These are phyloP conservation scores for Angophora floribunda DNA, from an alignment of 345 rosid genomes.

Conservation along the genomic window DNA sequence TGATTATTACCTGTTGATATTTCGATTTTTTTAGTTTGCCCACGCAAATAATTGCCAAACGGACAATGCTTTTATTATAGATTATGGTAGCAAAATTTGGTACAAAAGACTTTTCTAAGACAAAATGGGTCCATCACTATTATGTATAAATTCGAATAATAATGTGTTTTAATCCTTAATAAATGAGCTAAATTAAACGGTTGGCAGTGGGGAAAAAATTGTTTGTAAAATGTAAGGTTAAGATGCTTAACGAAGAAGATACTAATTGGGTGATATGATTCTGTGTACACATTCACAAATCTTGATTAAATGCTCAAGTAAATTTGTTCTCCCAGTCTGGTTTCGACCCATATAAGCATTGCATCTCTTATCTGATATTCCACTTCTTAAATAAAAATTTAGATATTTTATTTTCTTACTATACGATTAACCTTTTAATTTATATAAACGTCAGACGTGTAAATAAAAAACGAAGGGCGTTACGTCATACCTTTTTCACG, in stretches of 20 bases:
- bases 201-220: background rate
- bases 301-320: background rate
- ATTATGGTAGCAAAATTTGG: background rate
- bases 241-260: background rate
- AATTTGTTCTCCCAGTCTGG: background rate
- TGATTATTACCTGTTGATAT: background rate
- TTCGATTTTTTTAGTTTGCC: background rate
- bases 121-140: background rate
- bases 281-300: background rate
- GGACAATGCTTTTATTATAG: background rate
- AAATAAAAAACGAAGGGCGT: background rate
- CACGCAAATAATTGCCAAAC: background rate
- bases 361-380: background rate
- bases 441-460: no score
- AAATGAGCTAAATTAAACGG: background rate
- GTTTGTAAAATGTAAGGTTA: background rate
- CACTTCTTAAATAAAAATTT: background rate
- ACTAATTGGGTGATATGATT: background rate
- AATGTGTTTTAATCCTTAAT: background rate
- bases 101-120: background rate
- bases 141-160: background rate
- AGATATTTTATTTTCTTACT: background rate
- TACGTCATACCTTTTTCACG: background rate
- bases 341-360: background rate
- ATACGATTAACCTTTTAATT: background rate